Conservation (phyloP, 2,329 filamentous ascomycete genomes). For the Fusarium bactridioides region DNA sequence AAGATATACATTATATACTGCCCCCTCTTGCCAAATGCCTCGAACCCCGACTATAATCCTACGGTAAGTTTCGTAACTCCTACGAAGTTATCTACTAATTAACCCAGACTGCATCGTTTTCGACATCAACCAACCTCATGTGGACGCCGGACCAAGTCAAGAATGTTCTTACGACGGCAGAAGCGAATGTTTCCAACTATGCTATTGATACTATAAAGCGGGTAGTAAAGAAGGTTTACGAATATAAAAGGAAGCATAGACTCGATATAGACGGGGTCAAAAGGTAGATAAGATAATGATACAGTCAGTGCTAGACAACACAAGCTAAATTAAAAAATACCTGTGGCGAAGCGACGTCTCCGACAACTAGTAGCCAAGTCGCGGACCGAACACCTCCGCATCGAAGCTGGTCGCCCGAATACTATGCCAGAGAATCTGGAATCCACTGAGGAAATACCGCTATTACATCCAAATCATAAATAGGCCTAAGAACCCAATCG, state of each 20-base stretch:
- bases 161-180: background rate
- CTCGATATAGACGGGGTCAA: fast-evolving
- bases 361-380: fast-evolving
- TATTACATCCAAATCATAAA: too few species aligned
- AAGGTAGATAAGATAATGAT: too few species aligned
- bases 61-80: background rate
- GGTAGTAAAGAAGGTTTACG: conserved; percentile 21
- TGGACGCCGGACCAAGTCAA: conserved; percentile 34
- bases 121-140: conserved; percentile 36
- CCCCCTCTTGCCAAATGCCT: conserved; percentile 19
- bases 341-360: too few species aligned
- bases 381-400: fast-evolving
- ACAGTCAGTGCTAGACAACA: too few species aligned
- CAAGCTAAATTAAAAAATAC: too few species aligned
- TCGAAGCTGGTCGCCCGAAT: too few species aligned
- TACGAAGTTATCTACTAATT: background rate
- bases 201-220: conserved; percentile 20
- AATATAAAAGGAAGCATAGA: conserved; percentile 4
- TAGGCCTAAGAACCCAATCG: too few species aligned
- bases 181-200: conserved; percentile 22
- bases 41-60: conserved; percentile 17
- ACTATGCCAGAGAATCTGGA: fast-evolving
- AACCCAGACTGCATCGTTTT: conserved; percentile 19
- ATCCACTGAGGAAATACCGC: fast-evolving
- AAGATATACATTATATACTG: conserved; percentile 30